phyloP scores from a whole-genome alignment of 179 eudicot genomes.

The Dionaea muscipula region DNA sequence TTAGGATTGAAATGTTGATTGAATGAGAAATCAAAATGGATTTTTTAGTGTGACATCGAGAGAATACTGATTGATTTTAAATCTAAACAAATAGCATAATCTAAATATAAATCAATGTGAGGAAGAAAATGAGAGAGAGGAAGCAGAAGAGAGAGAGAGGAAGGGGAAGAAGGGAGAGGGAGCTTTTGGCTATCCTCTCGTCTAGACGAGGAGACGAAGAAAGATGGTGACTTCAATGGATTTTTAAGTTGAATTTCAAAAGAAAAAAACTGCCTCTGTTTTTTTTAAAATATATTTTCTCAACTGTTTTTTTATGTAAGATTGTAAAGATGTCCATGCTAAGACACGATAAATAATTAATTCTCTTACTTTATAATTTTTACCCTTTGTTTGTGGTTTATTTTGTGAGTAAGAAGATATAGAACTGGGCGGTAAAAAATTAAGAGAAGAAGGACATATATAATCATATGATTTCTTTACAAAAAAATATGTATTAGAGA shows the following conservation, averaged over 20 bases:
- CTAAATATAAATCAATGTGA: slow-evolving; percentile 13
- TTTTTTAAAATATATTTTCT: no score
- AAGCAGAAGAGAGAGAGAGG: slow-evolving; percentile 13
- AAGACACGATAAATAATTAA: no score
- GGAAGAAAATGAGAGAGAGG: slow-evolving; percentile 10
- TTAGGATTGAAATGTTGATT: slow-evolving; percentile 16
- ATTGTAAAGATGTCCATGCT: no score
- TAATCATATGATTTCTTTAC: no score
- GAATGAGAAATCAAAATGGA: slow-evolving; percentile 17
- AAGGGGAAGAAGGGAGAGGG: slow-evolving; percentile 13
- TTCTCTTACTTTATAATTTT: no score
- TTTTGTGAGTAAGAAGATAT: no score
- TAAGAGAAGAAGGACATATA: no score
- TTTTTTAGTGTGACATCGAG: background rate
- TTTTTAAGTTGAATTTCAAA: slow-evolving; percentile 15
- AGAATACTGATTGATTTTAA: slow-evolving; percentile 3
- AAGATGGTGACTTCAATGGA: slow-evolving; percentile 43
- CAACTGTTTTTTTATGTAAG: background rate
- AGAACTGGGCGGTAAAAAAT: no score
- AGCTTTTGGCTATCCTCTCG: slow-evolving; percentile 56
- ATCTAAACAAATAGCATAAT: slow-evolving; percentile 5
- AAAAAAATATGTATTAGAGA: no score
- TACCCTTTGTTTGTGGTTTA: no score
- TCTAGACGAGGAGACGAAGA: slow-evolving; percentile 43
- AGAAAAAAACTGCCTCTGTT: background rate